Conservation (phyloP, 768 basidiomycete genomes). For the Leccinum arenicola region DNA sequence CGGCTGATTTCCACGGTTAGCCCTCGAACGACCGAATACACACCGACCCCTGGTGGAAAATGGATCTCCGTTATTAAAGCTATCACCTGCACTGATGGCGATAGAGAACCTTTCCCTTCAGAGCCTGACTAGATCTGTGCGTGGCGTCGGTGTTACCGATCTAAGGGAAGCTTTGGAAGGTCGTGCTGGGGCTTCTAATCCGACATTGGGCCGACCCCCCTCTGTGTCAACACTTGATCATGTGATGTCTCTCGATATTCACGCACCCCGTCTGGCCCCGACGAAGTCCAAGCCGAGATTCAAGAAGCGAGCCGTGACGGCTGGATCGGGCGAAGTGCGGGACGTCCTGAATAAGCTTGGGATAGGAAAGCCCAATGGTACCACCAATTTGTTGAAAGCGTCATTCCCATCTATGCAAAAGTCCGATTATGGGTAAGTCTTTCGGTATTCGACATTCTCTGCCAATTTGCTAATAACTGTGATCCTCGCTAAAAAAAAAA, state of each 20-base stretch:
- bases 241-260: slow-evolving; percentile 45
- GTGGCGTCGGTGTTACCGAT: slow-evolving; percentile 84
- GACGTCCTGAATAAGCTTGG: slow-evolving; percentile 83
- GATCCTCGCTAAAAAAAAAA: no score
- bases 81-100: slow-evolving; percentile 86
- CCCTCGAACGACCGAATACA: slow-evolving; percentile 50
- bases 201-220: slow-evolving; percentile 61
- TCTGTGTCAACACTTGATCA: slow-evolving; percentile 80
- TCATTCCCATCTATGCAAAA: slow-evolving; percentile 62
- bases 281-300: slow-evolving; percentile 55
- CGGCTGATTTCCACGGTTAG: slow-evolving; percentile 31
- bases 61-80: slow-evolving; percentile 70
- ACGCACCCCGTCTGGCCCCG: slow-evolving; percentile 40
- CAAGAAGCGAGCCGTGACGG: slow-evolving; percentile 47
- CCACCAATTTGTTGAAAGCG: slow-evolving; percentile 61
- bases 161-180: slow-evolving; percentile 88
- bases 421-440: slow-evolving; percentile 39
- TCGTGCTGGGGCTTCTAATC: slow-evolving; percentile 78
- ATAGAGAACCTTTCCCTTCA: slow-evolving; percentile 88
- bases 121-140: slow-evolving; percentile 73
- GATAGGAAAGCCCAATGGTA: slow-evolving; percentile 66
- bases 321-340: slow-evolving; percentile 67
- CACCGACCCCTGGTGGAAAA: slow-evolving; percentile 69
- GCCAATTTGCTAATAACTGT: slow-evolving; percentile 4
- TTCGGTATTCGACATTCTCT: not conserved